Evolutionary conservation across 768 basidiomycete genomes (phyloP).

Genomic region (Sporobolomyces pararoseus): DNA sequence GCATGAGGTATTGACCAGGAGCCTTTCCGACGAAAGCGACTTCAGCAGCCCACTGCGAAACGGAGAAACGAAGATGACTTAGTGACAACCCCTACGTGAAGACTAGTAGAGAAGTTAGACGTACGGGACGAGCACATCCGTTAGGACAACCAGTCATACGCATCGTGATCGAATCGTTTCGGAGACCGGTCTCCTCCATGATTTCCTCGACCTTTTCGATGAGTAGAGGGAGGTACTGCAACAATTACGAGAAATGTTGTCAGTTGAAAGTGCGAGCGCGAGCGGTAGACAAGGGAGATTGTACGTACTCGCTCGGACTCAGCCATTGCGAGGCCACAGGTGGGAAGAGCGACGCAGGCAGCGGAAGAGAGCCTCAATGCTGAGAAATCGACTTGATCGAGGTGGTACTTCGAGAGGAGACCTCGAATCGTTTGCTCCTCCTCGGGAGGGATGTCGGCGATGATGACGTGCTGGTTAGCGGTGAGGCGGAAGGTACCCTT

Average conservation of each 20-base stretch:
- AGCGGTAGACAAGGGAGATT: not conserved
- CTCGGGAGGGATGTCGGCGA: slow-evolving; percentile 72
- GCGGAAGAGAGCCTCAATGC: slow-evolving; percentile 82
- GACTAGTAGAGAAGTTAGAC: not conserved
- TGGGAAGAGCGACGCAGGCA: slow-evolving; percentile 93
- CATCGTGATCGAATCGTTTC: slow-evolving; percentile 95
- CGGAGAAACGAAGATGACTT: slow-evolving; percentile 46
- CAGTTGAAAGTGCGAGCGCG: not conserved
- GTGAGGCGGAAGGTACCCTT: slow-evolving; percentile 91
- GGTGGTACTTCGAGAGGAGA: slow-evolving; percentile 74
- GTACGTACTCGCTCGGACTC: slow-evolving; percentile 65
- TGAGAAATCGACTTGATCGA: slow-evolving; percentile 77
- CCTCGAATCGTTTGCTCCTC: slow-evolving; percentile 73
- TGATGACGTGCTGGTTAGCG: slow-evolving; percentile 86
- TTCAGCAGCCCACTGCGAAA: slow-evolving; percentile 70
- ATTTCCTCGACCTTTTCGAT: slow-evolving; percentile 93
- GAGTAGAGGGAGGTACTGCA: slow-evolving; percentile 81
- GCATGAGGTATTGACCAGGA: slow-evolving; percentile 84
- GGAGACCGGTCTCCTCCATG: slow-evolving; percentile 84
- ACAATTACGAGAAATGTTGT: not conserved
- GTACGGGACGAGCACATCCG: slow-evolving; percentile 44
- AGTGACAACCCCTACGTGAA: not conserved
- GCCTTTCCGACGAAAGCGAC: slow-evolving; percentile 93
- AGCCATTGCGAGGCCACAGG: slow-evolving; percentile 67
- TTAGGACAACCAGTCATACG: slow-evolving; percentile 88